Base-by-base conservation (phyloP, 2,329 filamentous ascomycete species). In the Botrytis elliptica region DNA sequence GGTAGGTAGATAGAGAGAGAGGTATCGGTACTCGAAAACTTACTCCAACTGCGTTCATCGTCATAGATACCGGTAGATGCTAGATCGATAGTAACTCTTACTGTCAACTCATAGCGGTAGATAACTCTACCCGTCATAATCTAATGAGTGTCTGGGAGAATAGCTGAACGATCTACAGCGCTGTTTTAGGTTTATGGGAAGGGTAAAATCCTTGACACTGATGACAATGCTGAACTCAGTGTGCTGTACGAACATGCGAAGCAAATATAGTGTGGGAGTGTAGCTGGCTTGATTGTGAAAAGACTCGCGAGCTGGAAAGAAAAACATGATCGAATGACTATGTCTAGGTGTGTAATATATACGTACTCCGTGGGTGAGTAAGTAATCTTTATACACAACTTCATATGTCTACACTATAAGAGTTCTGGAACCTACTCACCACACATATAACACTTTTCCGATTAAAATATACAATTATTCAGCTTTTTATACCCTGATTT, bases 111-210 rank as follows among this genome's bases (percentile, higher is more conserved):
- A 29, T 4, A 8, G n/a, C n/a, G 52, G 52, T 57, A 18, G 52
- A 29, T 29, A 57, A 55, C 52, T 57, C 52, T 29, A 18, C n/a
- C 52, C 52, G 52, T 57, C 52, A 57, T 29, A 57, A 18, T 9
- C 6, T 29, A n/a, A 55, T n/a, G 49, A 55, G 33, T 62, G 9
- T 38, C 10, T 62, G 33, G 33, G 16, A 10, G 38, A 22, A 10
- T 64, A 44, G 63, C n/a, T 46, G 63, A 65, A 25, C 63, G 42
- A 65, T 65, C 63, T 46, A 46, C 63, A 25, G 42, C 63, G 20
- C 63, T 44, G 59, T 62, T 62, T 63, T 42, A 63, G 60, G 36
- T 38, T 63, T 57, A 29, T 29, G 52, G 7, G n/a, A 57, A 57
- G 52, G 52, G n/a, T 18, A 57, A 57, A 57, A 57, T 57, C 52